Percentiles rank a stretch among this genome's conserved stretches.
These are phyloP conservation scores for Chamaecyparis obtusa DNA, from an alignment of 75 land plant genomes.

Conservation along the genomic window DNA sequence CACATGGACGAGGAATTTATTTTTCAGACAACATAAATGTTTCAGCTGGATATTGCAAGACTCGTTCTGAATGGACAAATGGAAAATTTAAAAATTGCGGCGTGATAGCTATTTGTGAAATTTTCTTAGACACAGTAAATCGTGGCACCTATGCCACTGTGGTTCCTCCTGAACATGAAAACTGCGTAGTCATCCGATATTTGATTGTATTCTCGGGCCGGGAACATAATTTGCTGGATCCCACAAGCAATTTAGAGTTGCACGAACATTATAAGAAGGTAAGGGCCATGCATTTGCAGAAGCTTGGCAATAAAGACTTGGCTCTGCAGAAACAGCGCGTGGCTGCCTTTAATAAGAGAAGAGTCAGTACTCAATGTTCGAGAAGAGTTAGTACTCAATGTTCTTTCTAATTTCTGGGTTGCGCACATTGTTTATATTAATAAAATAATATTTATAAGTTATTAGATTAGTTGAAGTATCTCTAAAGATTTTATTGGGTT, in stretches of 20 bases:
- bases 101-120: constrained; percentile 31
- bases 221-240: neutral
- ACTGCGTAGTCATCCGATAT: constrained; percentile 26
- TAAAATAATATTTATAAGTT: neutral
- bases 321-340: neutral
- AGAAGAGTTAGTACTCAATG: neutral
- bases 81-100: constrained; percentile 18
- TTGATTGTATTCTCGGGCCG: constrained; percentile 16
- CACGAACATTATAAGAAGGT: constrained; percentile 5
- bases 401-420: neutral
- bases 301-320: neutral
- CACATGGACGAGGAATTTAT: constrained; percentile 20
- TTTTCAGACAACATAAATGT: neutral
- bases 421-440: neutral
- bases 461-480: neutral
- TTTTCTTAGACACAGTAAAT: constrained; percentile 12
- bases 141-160: neutral
- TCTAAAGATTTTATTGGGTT: neutral
- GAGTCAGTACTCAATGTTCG: neutral
- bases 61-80: constrained; percentile 6
- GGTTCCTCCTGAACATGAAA: constrained; percentile 28
- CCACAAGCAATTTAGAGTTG: neutral
- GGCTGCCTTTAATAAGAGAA: neutral
- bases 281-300: neutral
- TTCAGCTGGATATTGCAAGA: constrained; percentile 14